phyloP scores from a whole-genome alignment of 2,329 filamentous ascomycete genomes.

The Aspergillus sp. region DNA sequence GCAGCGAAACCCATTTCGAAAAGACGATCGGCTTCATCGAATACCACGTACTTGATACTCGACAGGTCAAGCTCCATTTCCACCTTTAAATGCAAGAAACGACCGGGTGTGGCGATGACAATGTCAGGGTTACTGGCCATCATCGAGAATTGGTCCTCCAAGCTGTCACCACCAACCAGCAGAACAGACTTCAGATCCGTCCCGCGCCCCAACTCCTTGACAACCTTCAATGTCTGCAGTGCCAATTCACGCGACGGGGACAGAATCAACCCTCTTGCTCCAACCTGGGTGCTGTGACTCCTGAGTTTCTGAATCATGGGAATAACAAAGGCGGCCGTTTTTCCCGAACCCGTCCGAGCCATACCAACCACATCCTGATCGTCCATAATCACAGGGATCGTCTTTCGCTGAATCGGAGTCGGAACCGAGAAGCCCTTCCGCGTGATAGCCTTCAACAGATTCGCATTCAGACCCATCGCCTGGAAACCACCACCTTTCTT shows the following conservation, averaged over 20 bases:
- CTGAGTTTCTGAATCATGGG: conserved; percentile 95
- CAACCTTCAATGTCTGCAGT: conserved; percentile 89
- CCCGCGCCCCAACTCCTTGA: conserved; percentile 85
- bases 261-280: conserved; percentile 77
- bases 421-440: conserved; percentile 94
- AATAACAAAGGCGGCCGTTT: conserved; percentile 96
- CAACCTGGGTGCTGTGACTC: conserved; percentile 77
- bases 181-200: conserved; percentile 88
- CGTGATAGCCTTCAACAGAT: conserved; percentile 81
- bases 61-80: conserved; percentile 92
- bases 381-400: conserved; percentile 84
- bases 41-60: conserved; percentile 88
- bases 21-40: conserved; percentile 91
- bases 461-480: conserved; percentile 79
- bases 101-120: conserved; percentile 91
- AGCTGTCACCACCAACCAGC: conserved; percentile 86
- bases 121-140: conserved; percentile 97
- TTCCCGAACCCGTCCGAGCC: conserved; percentile 97
- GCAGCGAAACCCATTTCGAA: conserved; percentile 99
- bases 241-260: conserved; percentile 92
- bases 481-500: conserved; percentile 98
- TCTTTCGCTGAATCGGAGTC: conserved; percentile 94
- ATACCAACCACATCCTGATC: conserved; percentile 96
- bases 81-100: conserved; percentile 92
- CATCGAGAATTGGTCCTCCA: conserved; percentile 89